Percentiles rank a stretch among this genome's conserved stretches.
Evolutionary conservation across 495 filamentous ascomycete species (phyloP).

Genomic region (Oleoguttula mirabilis): DNA sequence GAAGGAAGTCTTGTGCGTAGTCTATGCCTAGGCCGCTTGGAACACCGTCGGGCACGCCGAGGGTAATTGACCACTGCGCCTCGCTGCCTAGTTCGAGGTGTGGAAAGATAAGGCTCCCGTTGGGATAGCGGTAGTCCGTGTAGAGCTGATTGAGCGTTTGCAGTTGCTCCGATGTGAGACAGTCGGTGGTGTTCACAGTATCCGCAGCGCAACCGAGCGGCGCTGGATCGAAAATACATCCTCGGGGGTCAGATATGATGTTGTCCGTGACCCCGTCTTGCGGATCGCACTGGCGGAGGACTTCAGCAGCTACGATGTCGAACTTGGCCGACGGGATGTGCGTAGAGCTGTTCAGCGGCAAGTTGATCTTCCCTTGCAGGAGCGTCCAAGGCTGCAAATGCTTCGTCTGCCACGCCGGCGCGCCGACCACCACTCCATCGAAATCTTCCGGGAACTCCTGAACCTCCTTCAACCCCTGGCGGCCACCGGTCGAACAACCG

Average conservation of each 20-base stretch:
- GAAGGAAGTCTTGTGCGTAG: conserved; percentile 9
- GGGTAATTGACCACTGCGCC: neutral
- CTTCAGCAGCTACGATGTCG: conserved; percentile 19
- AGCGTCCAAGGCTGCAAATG: conserved; percentile 43
- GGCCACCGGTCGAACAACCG: conserved; percentile 46
- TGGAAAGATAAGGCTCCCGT: conserved; percentile 27
- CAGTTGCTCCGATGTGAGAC: conserved; percentile 21
- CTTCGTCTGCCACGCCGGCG: conserved; percentile 32
- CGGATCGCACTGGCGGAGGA: conserved; percentile 23
- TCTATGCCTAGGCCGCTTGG: conserved; percentile 1
- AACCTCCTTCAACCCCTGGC: conserved; percentile 41
- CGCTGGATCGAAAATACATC: neutral
- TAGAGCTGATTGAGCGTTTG: conserved; percentile 15
- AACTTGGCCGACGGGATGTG: conserved; percentile 21
- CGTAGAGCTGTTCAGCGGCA: conserved; percentile 32
- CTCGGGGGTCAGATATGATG: conserved; percentile 24
- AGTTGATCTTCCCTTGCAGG: too few relatives aligned
- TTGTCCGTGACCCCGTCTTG: conserved; percentile 23
- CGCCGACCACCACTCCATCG: conserved; percentile 35
- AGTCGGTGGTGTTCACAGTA: conserved; percentile 13
- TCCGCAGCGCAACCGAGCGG: conserved; percentile 11
- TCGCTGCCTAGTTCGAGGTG: conserved; percentile 25
- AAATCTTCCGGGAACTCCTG: conserved; percentile 41
- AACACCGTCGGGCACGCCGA: neutral
- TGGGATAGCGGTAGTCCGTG: conserved; percentile 9